Percentiles rank a stretch among this genome's conserved stretches.
phyloP scores from a whole-genome alignment of 768 basidiomycete genomes.

The Tricholoma flavovirens region DNA sequence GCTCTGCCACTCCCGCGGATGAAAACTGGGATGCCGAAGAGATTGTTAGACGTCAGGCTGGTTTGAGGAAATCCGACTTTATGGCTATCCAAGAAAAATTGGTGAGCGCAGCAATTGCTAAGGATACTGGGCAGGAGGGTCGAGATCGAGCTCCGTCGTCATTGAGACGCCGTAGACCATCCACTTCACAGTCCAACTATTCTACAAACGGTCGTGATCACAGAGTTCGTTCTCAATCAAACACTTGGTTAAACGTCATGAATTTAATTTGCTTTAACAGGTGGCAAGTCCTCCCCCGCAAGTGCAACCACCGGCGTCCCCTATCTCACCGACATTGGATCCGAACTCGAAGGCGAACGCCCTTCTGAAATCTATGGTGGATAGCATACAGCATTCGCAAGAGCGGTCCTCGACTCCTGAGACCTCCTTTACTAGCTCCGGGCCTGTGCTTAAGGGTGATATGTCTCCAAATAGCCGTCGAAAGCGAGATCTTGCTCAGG shows the following conservation, averaged over 20 bases:
- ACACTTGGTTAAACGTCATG: conserved; percentile 8
- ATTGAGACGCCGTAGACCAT: conserved; percentile 65
- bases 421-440: conserved; percentile 10
- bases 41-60: conserved; percentile 57
- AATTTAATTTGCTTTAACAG: conserved; percentile 27
- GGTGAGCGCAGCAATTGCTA: conserved; percentile 54
- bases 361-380: conserved; percentile 58
- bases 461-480: conserved; percentile 51
- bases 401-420: conserved; percentile 23
- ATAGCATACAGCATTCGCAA: conserved; percentile 39
- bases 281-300: conserved; percentile 56
- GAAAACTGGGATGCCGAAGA: conserved; percentile 61
- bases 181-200: conserved; percentile 79
- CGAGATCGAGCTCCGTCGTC: conserved; percentile 62
- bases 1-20: conserved; percentile 42
- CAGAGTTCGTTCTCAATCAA: conserved; percentile 15
- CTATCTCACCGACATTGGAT: conserved; percentile 33
- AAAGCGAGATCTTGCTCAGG: conserved; percentile 71
- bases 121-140: conserved; percentile 49
- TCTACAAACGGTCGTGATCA: conserved; percentile 49
- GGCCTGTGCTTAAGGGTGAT: conserved; percentile 26
- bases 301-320: conserved; percentile 31
- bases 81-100: conserved; percentile 70
- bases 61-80: conserved; percentile 68
- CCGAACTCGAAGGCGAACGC: conserved; percentile 57